These are phyloP conservation scores for Diaporthe citrichinensis DNA, from an alignment of 2,329 filamentous ascomycete species.

Conservation along the genomic window DNA sequence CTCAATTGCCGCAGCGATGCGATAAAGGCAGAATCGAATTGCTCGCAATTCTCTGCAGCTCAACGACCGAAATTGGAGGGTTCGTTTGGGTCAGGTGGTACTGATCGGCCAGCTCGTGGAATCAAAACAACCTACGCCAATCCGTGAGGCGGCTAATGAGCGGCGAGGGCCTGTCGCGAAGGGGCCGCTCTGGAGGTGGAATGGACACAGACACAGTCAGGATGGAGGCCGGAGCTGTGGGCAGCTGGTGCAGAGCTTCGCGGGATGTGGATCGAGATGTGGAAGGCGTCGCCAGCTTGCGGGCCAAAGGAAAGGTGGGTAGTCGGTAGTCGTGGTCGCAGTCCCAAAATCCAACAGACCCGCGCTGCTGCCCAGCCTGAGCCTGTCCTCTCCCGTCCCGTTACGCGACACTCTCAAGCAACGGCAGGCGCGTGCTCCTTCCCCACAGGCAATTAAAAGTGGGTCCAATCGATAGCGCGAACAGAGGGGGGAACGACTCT, in stretches of 20 bases:
- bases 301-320: conserved; percentile 27
- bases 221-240: not conserved
- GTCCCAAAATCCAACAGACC: conserved; percentile 11
- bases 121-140: conserved; percentile 31
- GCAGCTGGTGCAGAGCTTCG: conserved; percentile 18
- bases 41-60: not conserved
- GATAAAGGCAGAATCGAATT: not conserved
- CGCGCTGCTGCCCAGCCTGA: conserved; percentile 25
- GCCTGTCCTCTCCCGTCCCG: conserved; percentile 11
- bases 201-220: not conserved
- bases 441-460: conserved; percentile 38
- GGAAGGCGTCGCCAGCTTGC: conserved; percentile 30
- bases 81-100: not conserved
- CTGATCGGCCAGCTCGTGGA: conserved; percentile 21
- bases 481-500: conserved; percentile 20
- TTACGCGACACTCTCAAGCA: conserved; percentile 34
- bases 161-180: conserved; percentile 38
- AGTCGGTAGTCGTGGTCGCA: conserved; percentile 27
- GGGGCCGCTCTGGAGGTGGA: conserved; percentile 6
- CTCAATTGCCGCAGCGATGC: conserved; percentile 9
- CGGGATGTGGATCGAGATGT: conserved; percentile 23
- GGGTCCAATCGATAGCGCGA: conserved; percentile 22
- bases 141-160: not conserved
- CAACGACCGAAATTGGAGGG: not conserved
- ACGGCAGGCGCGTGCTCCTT: conserved; percentile 22